Evolutionary conservation across 164 flowering plant genomes (phyloP).

Genomic region (Stephania cephalantha): DNA sequence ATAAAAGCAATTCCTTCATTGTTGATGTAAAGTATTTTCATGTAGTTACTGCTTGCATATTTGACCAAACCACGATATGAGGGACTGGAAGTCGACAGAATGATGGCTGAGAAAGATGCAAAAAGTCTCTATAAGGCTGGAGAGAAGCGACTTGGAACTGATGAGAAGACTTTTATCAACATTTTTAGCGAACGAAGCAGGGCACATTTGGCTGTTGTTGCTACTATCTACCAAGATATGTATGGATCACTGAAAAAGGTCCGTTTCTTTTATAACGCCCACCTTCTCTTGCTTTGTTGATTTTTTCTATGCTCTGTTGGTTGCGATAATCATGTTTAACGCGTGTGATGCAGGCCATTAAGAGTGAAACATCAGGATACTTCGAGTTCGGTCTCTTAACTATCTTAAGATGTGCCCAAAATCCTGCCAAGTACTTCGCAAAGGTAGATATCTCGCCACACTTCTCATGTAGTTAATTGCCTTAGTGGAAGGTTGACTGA

Average conservation of each 20-base stretch:
- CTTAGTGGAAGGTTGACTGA: no score
- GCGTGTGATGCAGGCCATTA: slow-evolving; percentile 47
- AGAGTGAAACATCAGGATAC: slow-evolving; percentile 62
- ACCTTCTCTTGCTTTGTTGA: no score
- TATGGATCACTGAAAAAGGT: slow-evolving; percentile 66
- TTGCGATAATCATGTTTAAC: background rate
- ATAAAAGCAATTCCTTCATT: background rate
- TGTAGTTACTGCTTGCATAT: slow-evolving; percentile 65
- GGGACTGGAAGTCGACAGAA: slow-evolving; percentile 62
- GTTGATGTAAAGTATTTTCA: background rate
- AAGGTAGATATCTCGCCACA: slow-evolving; percentile 34
- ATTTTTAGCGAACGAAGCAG: slow-evolving; percentile 67
- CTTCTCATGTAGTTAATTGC: background rate
- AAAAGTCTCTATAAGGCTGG: slow-evolving; percentile 58
- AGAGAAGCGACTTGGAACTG: slow-evolving; percentile 62
- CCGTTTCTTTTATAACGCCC: background rate
- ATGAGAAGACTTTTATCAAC: slow-evolving; percentile 51
- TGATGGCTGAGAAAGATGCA: slow-evolving; percentile 54
- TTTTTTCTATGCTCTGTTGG: background rate
- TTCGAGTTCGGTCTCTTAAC: slow-evolving; percentile 54
- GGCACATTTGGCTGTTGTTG: slow-evolving; percentile 64
- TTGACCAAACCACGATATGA: slow-evolving; percentile 49
- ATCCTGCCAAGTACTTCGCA: slow-evolving; percentile 61
- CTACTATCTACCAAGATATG: slow-evolving; percentile 34
- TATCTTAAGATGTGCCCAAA: slow-evolving; percentile 53